Conservation (phyloP, 164 flowering plant genomes). For the Magnolia officinalis region DNA sequence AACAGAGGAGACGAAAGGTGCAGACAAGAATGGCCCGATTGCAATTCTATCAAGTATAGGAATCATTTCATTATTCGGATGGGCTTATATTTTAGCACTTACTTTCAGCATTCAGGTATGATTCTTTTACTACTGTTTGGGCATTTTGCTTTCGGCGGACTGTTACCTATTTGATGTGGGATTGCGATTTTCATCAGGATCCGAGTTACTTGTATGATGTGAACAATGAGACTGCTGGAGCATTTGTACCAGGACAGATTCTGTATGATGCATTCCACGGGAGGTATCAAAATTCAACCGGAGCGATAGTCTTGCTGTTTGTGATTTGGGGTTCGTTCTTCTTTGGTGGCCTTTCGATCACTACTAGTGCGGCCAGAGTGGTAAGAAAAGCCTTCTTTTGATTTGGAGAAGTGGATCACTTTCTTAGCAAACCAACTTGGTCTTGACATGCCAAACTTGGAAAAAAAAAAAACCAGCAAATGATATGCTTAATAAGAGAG, state of each 20-base stretch:
- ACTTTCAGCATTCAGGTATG: constrained; percentile 74
- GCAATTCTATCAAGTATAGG: constrained; percentile 68
- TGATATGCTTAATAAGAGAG: neutral
- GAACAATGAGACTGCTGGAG: constrained; percentile 62
- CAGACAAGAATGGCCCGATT: constrained; percentile 71
- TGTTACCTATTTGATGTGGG: neutral
- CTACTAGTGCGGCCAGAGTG: constrained; percentile 60
- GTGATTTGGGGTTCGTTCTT: constrained; percentile 76
- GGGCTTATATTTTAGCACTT: constrained; percentile 70
- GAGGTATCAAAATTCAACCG: constrained; percentile 46
- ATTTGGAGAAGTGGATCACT: neutral
- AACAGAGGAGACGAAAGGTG: constrained; percentile 73
- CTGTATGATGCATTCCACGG: constrained; percentile 72
- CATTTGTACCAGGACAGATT: constrained; percentile 72
- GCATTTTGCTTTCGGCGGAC: neutral
- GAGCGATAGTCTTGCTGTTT: constrained; percentile 54
- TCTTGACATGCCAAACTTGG: neutral
- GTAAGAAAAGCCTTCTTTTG: constrained; percentile 10
- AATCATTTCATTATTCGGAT: constrained; percentile 58
- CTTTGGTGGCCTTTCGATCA: constrained; percentile 76
- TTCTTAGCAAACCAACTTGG: neutral
- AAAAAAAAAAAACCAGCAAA: neutral
- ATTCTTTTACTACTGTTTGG: neutral
- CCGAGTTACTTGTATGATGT: constrained; percentile 47
- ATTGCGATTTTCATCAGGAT: constrained; percentile 32